Evolutionary conservation across 352 stramenopile genomes (phyloP), one percentile per base, ranked within the genome.

Genomic region (Globisporangium nagaii): DNA sequence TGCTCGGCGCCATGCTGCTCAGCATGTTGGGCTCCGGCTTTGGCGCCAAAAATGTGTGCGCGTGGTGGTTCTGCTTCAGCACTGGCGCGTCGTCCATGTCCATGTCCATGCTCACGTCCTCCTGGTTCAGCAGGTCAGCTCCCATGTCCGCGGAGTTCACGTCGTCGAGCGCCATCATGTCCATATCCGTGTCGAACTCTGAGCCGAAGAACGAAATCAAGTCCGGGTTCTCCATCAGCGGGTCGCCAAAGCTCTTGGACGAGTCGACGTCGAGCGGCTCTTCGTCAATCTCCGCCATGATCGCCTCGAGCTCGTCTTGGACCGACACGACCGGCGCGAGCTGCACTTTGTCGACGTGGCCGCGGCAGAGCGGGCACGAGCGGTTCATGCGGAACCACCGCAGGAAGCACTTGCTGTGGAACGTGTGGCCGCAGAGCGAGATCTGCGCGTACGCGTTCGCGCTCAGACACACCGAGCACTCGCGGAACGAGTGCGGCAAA

Each of bases 221-320:
- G 19, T 83, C 70, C 3, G 70, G 66, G 46, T 68, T 66, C n/a
- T 66, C 50, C 53, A 79, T 25, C 13, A 80, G 45, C 27, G 65
- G 60, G 55, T 81, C 71, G 25, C 56, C 69, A 28, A 73, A 46
- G 20, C 43, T 19, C 49, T 59, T 56, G n/a, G 43, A 44, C 41
- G 63, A 42, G 17, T 65, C 57, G n/a, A 76, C 41, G 43, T 55
- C 58, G 2, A 77, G 48, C 24, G 66, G 56, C 4, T 75, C 75
- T n/a, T 86, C 67, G 46, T 87, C 73, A 19, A 89, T 77, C 54
- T 88, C 75, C 2, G 75, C 79, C 80, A 91, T 90, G 50, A 90
- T 71, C 0, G 78, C 83, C 28, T 93, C 83, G 8, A 93, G 55
- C 30, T 91, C 75, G 56, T 88, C 72, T 53, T 84, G 71, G 22